Evolutionary conservation across 805 yeast genomes (phyloP).

Genomic region (Kodamaea nitidulidarum): DNA sequence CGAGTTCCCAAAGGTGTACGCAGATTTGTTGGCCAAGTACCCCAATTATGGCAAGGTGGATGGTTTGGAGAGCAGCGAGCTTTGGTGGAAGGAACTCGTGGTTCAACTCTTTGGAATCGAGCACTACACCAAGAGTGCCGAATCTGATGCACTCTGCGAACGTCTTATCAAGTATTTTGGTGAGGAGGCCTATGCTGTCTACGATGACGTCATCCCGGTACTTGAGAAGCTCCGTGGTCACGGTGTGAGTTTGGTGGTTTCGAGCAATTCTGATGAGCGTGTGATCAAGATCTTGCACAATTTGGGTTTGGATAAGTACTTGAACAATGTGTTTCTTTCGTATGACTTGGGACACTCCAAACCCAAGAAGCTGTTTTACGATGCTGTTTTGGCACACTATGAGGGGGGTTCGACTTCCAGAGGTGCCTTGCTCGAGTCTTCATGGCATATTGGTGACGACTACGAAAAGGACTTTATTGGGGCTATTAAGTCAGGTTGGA

Average conservation of each 20-base stretch:
- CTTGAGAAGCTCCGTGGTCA: slow-evolving; percentile 28
- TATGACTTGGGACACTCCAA: slow-evolving; percentile 54
- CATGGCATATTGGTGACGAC: slow-evolving; percentile 72
- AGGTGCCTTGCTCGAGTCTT: slow-evolving; percentile 18
- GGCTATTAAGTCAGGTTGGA: slow-evolving; percentile 55
- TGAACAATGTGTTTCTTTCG: slow-evolving; percentile 46
- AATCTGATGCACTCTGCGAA: slow-evolving; percentile 36
- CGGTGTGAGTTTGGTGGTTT: slow-evolving; percentile 39
- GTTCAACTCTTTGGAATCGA: slow-evolving; percentile 39
- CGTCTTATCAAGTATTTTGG: slow-evolving; percentile 49
- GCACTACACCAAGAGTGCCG: slow-evolving; percentile 13
- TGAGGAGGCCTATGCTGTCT: slow-evolving; percentile 48
- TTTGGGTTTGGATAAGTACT: slow-evolving; percentile 41
- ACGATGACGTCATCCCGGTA: slow-evolving; percentile 50
- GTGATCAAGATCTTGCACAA: slow-evolving; percentile 43
- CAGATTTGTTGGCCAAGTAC: slow-evolving; percentile 30
- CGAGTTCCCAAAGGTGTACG: slow-evolving; percentile 31
- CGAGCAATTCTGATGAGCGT: slow-evolving; percentile 62
- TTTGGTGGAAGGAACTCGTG: slow-evolving; percentile 61
- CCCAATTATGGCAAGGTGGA: slow-evolving; percentile 62
- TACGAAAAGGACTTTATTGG: slow-evolving; percentile 51
- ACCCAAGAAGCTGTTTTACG: slow-evolving; percentile 49
- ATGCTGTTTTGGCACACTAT: slow-evolving; percentile 26
- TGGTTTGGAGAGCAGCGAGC: slow-evolving; percentile 20
- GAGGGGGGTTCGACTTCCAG: slow-evolving; percentile 14